Conservation (phyloP, 129 eudicot species). For the carrot (Daucus carota) region DNA sequence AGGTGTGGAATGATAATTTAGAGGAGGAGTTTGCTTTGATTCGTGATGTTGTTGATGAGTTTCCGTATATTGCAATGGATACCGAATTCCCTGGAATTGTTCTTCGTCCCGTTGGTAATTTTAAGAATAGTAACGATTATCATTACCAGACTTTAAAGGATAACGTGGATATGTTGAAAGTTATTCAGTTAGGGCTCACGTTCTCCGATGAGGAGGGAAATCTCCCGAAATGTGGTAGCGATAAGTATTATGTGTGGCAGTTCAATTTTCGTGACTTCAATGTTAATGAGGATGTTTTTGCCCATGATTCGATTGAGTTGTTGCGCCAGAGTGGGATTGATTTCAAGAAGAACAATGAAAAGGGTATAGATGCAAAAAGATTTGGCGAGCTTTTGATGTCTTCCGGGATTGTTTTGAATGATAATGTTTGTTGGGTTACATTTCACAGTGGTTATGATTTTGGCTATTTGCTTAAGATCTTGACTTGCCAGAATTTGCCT, state of each 20-base stretch:
- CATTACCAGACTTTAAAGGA: slow-evolving; percentile 77
- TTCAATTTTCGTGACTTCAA: slow-evolving; percentile 83
- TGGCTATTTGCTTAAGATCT: slow-evolving; percentile 70
- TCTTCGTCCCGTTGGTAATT: slow-evolving; percentile 68
- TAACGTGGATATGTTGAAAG: slow-evolving; percentile 74
- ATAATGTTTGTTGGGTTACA: slow-evolving; percentile 74
- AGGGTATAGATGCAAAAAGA: slow-evolving; percentile 54
- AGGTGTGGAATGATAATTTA: slow-evolving; percentile 75
- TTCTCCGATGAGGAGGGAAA: slow-evolving; percentile 70
- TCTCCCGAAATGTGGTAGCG: slow-evolving; percentile 56
- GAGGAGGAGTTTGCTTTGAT: slow-evolving; percentile 73
- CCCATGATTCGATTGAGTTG: slow-evolving; percentile 71
- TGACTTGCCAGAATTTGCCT: slow-evolving; percentile 73
- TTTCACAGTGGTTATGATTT: slow-evolving; percentile 90
- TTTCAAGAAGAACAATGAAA: slow-evolving; percentile 57
- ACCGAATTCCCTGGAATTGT: slow-evolving; percentile 90
- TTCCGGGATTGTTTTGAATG: slow-evolving; percentile 82
- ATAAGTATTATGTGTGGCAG: slow-evolving; percentile 67
- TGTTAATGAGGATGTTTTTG: slow-evolving; percentile 73
- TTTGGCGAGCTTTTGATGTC: slow-evolving; percentile 93
- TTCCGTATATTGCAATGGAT: slow-evolving; percentile 77
- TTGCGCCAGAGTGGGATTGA: slow-evolving; percentile 83
- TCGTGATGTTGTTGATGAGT: slow-evolving; percentile 58
- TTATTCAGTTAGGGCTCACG: slow-evolving; percentile 79
- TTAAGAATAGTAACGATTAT: slow-evolving; percentile 55